Evolutionary conservation across 768 basidiomycete genomes (phyloP).

Genomic region (Mycena vulgaris): DNA sequence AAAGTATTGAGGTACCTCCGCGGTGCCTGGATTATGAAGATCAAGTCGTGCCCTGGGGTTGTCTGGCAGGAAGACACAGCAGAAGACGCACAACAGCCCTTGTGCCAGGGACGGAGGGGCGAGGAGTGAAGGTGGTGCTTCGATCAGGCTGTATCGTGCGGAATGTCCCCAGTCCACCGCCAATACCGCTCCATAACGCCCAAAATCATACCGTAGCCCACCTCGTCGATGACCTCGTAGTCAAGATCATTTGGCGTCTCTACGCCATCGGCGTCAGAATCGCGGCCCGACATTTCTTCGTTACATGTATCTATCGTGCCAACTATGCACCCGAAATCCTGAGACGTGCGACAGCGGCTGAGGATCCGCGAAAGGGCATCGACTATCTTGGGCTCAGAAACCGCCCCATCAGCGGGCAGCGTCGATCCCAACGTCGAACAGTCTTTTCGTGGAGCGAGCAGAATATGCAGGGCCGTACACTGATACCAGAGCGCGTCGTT

Average conservation of each 20-base stretch:
- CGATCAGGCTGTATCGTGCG: background rate
- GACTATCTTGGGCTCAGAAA: conserved; percentile 23
- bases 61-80: no score
- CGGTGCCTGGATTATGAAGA: no score
- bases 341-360: conserved; percentile 25
- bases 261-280: conserved; percentile 26
- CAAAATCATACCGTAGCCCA: conserved; percentile 56
- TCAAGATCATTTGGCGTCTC: conserved; percentile 26
- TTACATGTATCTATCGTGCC: conserved; percentile 30
- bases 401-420: background rate
- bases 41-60: no score
- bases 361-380: conserved; percentile 29
- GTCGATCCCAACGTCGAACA: conserved; percentile 6
- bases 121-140: no score
- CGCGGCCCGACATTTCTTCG: conserved; percentile 22
- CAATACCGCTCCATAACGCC: conserved; percentile 56
- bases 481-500: conserved; percentile 71
- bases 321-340: background rate
- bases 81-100: no score
- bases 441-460: conserved; percentile 42
- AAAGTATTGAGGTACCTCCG: no score
- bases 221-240: conserved; percentile 52
- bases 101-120: no score
- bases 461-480: conserved; percentile 59
- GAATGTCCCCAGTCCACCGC: conserved; percentile 31